Evolutionary conservation across 768 basidiomycete genomes (phyloP).

Genomic region (Rhizopogon sp.): DNA sequence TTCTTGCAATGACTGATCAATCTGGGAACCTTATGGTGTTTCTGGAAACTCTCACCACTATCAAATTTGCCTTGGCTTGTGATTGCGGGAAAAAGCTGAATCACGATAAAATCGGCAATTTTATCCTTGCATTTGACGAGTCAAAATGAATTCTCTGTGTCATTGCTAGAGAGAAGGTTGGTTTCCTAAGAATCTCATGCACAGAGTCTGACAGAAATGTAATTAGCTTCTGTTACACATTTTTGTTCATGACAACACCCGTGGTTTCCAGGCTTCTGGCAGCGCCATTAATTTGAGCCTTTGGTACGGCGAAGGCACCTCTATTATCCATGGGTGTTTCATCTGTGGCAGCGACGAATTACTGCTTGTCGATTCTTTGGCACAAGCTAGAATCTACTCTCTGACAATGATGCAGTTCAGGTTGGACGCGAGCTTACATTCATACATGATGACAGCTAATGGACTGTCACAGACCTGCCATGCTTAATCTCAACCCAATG

Average conservation of each 20-base stretch:
- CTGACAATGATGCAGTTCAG: constrained; percentile 48
- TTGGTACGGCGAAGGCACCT: constrained; percentile 35
- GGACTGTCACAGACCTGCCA: constrained; percentile 34
- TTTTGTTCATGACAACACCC: constrained; percentile 43
- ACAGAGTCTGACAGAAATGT: neutral
- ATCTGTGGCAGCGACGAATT: constrained; percentile 49
- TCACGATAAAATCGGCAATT: constrained; percentile 42
- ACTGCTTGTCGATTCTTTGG: constrained; percentile 39
- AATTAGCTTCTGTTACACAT: constrained; percentile 36
- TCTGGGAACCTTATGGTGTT: constrained; percentile 32
- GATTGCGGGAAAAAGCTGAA: constrained; percentile 27
- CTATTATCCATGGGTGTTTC: constrained; percentile 36
- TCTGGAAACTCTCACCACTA: constrained; percentile 26
- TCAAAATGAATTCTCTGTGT: constrained; percentile 42
- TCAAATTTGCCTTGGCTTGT: constrained; percentile 27
- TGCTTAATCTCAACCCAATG: constrained; percentile 30
- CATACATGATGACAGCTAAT: neutral
- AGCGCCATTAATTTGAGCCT: constrained; percentile 32
- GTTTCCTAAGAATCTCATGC: neutral
- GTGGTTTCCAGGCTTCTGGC: constrained; percentile 38
- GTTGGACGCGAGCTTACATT: constrained; percentile 22
- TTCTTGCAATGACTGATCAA: constrained; percentile 37
- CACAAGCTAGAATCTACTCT: constrained; percentile 49
- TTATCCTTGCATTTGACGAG: constrained; percentile 48
- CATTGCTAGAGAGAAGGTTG: constrained; percentile 38